Evolutionary conservation across 2,329 filamentous ascomycete genomes (phyloP).

Genomic region (Pezicula neosporulosa): DNA sequence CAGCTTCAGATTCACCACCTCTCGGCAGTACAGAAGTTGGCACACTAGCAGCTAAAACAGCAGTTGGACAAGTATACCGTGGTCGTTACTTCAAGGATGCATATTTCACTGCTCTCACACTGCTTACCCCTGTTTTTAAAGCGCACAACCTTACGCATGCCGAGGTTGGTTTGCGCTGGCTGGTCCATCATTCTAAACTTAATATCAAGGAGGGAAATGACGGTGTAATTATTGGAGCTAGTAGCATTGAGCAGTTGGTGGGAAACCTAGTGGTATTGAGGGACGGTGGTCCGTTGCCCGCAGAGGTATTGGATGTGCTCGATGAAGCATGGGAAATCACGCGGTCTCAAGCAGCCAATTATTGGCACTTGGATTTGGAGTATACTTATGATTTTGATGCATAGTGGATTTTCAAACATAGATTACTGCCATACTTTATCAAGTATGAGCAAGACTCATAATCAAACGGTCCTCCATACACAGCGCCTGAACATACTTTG

Average conservation of each 20-base stretch:
- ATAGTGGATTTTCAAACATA: no score
- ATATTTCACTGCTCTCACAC: constrained; percentile 40
- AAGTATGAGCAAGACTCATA: no score
- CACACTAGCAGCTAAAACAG: constrained; percentile 26
- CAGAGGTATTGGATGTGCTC: constrained; percentile 35
- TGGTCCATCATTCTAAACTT: constrained; percentile 64
- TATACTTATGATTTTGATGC: neutral
- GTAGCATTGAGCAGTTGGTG: constrained; percentile 51
- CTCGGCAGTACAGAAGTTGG: no score
- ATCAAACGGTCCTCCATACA: no score
- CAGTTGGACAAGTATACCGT: constrained; percentile 34
- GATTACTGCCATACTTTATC: no score
- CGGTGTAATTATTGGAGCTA: constrained; percentile 56
- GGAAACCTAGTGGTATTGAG: constrained; percentile 40
- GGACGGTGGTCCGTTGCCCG: constrained; percentile 36
- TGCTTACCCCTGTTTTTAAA: constrained; percentile 29
- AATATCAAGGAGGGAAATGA: constrained; percentile 46
- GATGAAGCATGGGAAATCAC: constrained; percentile 32
- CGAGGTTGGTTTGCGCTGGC: constrained; percentile 73
- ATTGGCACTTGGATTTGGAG: constrained; percentile 27
- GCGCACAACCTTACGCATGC: constrained; percentile 66
- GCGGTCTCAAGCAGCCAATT: constrained; percentile 26
- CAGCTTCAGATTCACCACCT: constrained; percentile 26
- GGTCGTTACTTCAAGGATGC: constrained; percentile 38
- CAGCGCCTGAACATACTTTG: no score